Evolutionary conservation across 495 filamentous ascomycete species (phyloP).

Genomic region (Xylaria telfairii): DNA sequence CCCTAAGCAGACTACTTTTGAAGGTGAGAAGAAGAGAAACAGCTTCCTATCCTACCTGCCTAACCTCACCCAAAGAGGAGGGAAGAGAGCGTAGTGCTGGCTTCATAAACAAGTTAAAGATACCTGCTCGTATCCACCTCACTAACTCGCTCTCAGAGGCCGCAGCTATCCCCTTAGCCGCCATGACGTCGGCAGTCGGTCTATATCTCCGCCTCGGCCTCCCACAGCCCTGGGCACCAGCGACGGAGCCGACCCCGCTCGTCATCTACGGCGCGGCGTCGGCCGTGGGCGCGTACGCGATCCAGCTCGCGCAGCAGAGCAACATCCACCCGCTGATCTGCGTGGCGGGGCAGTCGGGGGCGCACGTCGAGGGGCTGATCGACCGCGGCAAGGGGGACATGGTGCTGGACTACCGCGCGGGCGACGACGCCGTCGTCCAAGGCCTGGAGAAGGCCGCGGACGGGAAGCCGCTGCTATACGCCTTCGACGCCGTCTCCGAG

Average conservation of each 20-base stretch:
- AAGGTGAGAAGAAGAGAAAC: conserved; percentile 50
- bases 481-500: conserved; percentile 67
- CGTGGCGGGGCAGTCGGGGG: conserved; percentile 64
- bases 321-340: conserved; percentile 78
- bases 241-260: conserved; percentile 54
- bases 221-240: conserved; percentile 67
- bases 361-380: conserved; percentile 65
- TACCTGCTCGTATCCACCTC: not conserved
- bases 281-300: conserved; percentile 70
- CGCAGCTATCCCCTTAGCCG: conserved; percentile 73
- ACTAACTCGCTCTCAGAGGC: conserved; percentile 57
- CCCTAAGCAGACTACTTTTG: conserved; percentile 67
- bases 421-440: conserved; percentile 59
- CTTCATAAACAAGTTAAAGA: not conserved
- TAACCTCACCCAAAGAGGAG: not conserved
- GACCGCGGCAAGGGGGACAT: conserved; percentile 69
- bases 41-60: not conserved
- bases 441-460: conserved; percentile 59
- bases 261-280: conserved; percentile 63
- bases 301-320: conserved; percentile 69
- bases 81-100: not conserved
- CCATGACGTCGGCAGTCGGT: conserved; percentile 73
- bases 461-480: conserved; percentile 45
- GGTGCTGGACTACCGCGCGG: conserved; percentile 73
- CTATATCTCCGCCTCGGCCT: conserved; percentile 65